Evolutionary conservation across 805 yeast species (phyloP).

Genomic region (Saturnispora sanitii): DNA sequence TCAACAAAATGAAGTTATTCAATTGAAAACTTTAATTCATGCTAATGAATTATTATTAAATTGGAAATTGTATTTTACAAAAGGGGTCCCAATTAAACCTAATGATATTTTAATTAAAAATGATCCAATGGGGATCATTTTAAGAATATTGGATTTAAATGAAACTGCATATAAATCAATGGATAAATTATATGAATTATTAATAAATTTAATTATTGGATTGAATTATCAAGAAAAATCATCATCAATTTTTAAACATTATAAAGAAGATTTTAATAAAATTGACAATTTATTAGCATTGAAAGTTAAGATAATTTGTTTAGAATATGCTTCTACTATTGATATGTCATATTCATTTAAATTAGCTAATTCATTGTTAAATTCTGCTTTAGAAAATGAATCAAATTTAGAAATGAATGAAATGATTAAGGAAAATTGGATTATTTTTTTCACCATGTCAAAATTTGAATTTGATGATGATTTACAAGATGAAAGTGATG

Average conservation of each 20-base stretch:
- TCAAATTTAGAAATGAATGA: conserved; percentile 10
- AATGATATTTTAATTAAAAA: conserved; percentile 16
- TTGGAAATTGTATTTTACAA: conserved; percentile 23
- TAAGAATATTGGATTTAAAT: conserved; percentile 41
- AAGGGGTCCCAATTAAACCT: conserved; percentile 26
- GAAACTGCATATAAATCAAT: conserved; percentile 38
- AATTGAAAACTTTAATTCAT: no score
- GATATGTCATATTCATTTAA: conserved; percentile 53
- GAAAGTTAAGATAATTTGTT: conserved; percentile 33
- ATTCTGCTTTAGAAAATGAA: conserved; percentile 14
- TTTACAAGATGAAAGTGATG: conserved; percentile 8
- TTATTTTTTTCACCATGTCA: conserved; percentile 65
- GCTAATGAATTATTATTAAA: conserved; percentile 18
- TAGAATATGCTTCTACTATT: conserved; percentile 56
- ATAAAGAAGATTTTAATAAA: conserved; percentile 8
- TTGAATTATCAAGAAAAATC: conserved; percentile 21
- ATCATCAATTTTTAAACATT: conserved; percentile 6
- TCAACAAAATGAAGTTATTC: conserved; percentile 1
- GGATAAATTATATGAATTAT: conserved; percentile 32
- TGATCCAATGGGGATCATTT: conserved; percentile 21
- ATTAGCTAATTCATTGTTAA: conserved; percentile 31
- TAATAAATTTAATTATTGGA: conserved; percentile 33
- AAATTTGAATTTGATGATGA: conserved; percentile 31
- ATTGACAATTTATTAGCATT: conserved; percentile 19
- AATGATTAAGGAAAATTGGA: conserved; percentile 41